Conservation (phyloP, 176 grass and related monocot species). For the Carex pumila region DNA sequence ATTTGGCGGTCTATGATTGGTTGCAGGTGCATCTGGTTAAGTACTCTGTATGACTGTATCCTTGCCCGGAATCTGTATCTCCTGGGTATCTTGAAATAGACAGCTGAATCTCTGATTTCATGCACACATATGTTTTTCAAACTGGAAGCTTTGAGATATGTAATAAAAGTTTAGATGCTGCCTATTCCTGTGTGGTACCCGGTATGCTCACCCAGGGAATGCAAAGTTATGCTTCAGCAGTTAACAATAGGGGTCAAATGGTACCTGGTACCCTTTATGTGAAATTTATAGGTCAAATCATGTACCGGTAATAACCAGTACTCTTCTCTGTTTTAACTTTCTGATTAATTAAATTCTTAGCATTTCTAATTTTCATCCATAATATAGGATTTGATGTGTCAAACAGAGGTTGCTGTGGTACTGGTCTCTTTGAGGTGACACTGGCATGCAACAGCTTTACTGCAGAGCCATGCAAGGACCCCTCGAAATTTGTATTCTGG, state of each 20-base stretch:
- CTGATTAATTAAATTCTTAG: neutral
- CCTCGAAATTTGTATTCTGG: slow-evolving; percentile 69
- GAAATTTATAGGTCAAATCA: neutral
- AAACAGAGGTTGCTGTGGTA: slow-evolving; percentile 68
- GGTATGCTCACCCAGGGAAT: neutral
- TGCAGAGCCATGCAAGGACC: slow-evolving; percentile 33
- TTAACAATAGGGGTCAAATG: neutral
- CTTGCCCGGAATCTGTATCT: slow-evolving; percentile 46
- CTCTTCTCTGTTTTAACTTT: neutral
- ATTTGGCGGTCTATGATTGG: too few species aligned
- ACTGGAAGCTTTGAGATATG: neutral
- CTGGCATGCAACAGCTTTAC: slow-evolving; percentile 58
- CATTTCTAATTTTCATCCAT: neutral
- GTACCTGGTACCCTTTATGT: neutral
- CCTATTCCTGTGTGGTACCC: neutral
- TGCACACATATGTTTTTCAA: neutral
- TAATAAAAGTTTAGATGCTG: neutral
- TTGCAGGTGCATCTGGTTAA: too few species aligned
- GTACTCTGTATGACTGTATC: too few species aligned
- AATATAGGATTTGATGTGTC: slow-evolving; percentile 54
- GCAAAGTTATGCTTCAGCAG: too few species aligned
- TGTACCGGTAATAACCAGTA: neutral
- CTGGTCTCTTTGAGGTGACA: slow-evolving; percentile 65
- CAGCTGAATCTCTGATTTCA: too few species aligned
- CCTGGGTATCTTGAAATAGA: too few species aligned